These are phyloP conservation scores for Dinochytrium kinnereticum DNA, from an alignment of 371 early-diverging fungal genomes.

Conservation along the genomic window DNA sequence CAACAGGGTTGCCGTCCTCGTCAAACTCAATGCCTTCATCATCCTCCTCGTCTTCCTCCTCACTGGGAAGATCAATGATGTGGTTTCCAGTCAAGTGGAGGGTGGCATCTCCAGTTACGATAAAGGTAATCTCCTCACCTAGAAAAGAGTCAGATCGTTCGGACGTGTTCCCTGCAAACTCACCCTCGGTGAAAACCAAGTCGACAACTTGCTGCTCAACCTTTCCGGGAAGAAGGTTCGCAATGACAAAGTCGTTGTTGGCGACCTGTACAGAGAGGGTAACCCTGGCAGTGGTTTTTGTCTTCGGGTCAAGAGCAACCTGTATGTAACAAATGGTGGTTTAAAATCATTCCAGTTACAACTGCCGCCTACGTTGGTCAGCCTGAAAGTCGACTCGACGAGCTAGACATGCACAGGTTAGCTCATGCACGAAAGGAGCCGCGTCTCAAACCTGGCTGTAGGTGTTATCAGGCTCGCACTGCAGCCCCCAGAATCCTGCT, in stretches of 20 bases:
- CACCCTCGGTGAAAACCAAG: slow-evolving; percentile 75
- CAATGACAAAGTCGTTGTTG: slow-evolving; percentile 74
- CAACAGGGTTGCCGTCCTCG: slow-evolving; percentile 34
- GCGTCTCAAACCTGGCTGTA: slow-evolving; percentile 26
- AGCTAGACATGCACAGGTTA: slow-evolving; percentile 51
- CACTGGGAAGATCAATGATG: slow-evolving; percentile 43
- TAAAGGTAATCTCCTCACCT: slow-evolving; percentile 66
- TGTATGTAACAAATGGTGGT: slow-evolving; percentile 29
- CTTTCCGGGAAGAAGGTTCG: slow-evolving; percentile 76
- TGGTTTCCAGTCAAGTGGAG: slow-evolving; percentile 82
- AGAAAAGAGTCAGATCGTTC: slow-evolving; percentile 1
- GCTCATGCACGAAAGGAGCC: not conserved
- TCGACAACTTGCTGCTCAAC: slow-evolving; percentile 77
- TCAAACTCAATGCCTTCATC: slow-evolving; percentile 55
- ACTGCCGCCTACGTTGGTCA: slow-evolving; percentile 76
- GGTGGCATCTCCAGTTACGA: slow-evolving; percentile 61
- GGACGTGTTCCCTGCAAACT: slow-evolving; percentile 35
- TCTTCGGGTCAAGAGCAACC: slow-evolving; percentile 72
- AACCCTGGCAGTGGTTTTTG: slow-evolving; percentile 62
- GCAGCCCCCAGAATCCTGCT: slow-evolving; percentile 37
- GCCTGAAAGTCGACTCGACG: slow-evolving; percentile 76
- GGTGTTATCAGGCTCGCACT: slow-evolving; percentile 39
- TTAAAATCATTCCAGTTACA: not conserved
- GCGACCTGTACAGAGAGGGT: slow-evolving; percentile 71
- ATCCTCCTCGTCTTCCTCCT: slow-evolving; percentile 47